Evolutionary conservation across 495 filamentous ascomycete species (phyloP).

Genomic region (Xylaria grammica): DNA sequence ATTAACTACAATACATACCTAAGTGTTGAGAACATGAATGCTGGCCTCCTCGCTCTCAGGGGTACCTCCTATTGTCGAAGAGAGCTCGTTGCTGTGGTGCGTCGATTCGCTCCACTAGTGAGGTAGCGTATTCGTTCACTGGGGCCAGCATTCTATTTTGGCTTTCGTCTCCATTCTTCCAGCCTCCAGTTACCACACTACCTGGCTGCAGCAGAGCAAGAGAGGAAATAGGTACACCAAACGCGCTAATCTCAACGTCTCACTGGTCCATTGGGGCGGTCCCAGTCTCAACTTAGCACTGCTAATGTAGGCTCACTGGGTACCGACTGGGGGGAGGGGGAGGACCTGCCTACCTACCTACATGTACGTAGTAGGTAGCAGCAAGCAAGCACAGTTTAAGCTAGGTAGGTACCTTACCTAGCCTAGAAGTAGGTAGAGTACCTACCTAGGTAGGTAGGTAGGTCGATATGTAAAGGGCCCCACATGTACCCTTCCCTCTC

Average conservation of each 20-base stretch:
- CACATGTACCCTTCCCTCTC: too few species aligned
- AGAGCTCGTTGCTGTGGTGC: conserved; percentile 5
- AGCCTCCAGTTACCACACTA: neutral
- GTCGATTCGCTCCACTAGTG: conserved; percentile 10
- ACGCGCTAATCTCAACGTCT: neutral
- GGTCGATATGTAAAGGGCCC: neutral
- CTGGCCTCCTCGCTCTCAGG: neutral
- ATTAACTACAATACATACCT: neutral
- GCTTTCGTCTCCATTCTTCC: conserved; percentile 10
- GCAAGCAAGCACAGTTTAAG: too few species aligned
- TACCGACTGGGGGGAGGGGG: too few species aligned
- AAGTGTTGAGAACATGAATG: neutral
- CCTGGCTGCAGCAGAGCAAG: neutral
- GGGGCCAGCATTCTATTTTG: conserved; percentile 20
- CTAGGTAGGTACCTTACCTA: too few species aligned
- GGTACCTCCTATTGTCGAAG: neutral
- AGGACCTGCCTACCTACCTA: too few species aligned
- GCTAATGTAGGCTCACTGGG: too few species aligned
- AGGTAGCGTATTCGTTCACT: conserved; percentile 1
- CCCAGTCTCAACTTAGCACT: too few species aligned
- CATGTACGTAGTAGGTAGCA: too few species aligned
- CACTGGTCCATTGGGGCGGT: conserved; percentile 4
- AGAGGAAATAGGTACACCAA: too few species aligned
- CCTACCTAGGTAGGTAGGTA: conserved; percentile 4
- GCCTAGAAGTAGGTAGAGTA: too few species aligned